phyloP scores from a whole-genome alignment of 768 basidiomycete species.

The Hygrocybe coccinea region DNA sequence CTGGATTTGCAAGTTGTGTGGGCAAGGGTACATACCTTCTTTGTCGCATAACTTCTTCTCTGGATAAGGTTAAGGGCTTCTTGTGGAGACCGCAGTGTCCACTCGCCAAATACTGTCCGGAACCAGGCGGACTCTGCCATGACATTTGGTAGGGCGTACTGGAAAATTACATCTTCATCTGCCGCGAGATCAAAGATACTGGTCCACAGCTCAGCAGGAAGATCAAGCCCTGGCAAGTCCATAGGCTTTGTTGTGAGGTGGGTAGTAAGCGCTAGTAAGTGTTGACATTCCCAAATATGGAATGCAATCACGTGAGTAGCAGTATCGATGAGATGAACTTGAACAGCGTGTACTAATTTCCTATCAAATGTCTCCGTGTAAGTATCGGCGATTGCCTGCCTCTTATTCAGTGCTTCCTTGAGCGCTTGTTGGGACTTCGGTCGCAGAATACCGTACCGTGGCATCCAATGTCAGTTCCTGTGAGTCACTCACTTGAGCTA shows the following conservation, averaged over 20 bases:
- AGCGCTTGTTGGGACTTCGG: no score
- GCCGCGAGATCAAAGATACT: constrained; percentile 68
- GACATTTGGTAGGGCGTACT: constrained; percentile 53
- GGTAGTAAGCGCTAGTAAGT: no score
- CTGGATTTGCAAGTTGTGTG: neutral
- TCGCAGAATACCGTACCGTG: no score
- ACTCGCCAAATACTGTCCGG: constrained; percentile 43
- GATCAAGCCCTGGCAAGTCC: constrained; percentile 10
- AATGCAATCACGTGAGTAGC: no score
- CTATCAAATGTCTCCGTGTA: no score
- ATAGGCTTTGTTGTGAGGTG: neutral
- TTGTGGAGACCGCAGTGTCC: constrained; percentile 57
- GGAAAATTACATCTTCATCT: constrained; percentile 65
- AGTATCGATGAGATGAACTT: no score
- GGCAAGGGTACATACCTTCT: constrained; percentile 47
- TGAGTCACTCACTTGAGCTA: no score
- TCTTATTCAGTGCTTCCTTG: no score
- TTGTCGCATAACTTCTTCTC: constrained; percentile 55
- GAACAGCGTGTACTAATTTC: no score
- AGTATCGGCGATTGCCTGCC: no score
- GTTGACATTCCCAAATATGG: no score
- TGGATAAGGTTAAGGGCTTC: constrained; percentile 57
- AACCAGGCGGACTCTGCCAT: constrained; percentile 67
- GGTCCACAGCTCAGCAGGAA: constrained; percentile 68
- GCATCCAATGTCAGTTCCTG: no score